phyloP scores from a whole-genome alignment of 495 filamentous ascomycete species.

The Penicillium verhagenii region DNA sequence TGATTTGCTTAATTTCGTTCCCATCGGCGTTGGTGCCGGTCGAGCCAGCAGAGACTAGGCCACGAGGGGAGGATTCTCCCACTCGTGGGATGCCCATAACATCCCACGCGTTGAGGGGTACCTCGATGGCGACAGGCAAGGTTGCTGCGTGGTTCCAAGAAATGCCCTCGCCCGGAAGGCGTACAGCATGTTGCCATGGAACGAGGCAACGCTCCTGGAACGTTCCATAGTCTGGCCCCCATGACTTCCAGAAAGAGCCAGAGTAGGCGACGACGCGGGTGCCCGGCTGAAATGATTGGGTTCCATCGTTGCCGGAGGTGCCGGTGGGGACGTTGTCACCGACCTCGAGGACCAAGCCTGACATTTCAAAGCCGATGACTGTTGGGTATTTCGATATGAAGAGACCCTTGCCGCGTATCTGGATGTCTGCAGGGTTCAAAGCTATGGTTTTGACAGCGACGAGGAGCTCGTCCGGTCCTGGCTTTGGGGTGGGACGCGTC shows the following conservation, averaged over 20 bases:
- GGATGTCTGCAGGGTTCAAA: conserved; percentile 47
- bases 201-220: conserved; percentile 46
- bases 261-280: conserved; percentile 46
- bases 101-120: conserved; percentile 33
- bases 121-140: conserved; percentile 42
- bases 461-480: conserved; percentile 49
- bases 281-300: conserved; percentile 30
- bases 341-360: conserved; percentile 41
- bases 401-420: conserved; percentile 40
- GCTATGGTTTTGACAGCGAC: conserved; percentile 48
- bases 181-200: conserved; percentile 34
- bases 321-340: conserved; percentile 38
- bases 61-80: conserved; percentile 14
- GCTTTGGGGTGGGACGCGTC: conserved; percentile 36
- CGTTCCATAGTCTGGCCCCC: conserved; percentile 42
- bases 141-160: conserved; percentile 45
- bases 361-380: conserved; percentile 48
- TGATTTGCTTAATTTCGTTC: neutral
- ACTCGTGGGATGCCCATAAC: conserved; percentile 25
- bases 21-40: neutral
- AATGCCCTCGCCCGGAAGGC: conserved; percentile 35
- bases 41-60: neutral
- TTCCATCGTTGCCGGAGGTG: conserved; percentile 13
- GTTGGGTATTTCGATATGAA: conserved; percentile 42
- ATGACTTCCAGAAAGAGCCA: conserved; percentile 34